Conservation (phyloP, 1,284 basidiomycete genomes). For the Lignosus rhinocerotis region DNA sequence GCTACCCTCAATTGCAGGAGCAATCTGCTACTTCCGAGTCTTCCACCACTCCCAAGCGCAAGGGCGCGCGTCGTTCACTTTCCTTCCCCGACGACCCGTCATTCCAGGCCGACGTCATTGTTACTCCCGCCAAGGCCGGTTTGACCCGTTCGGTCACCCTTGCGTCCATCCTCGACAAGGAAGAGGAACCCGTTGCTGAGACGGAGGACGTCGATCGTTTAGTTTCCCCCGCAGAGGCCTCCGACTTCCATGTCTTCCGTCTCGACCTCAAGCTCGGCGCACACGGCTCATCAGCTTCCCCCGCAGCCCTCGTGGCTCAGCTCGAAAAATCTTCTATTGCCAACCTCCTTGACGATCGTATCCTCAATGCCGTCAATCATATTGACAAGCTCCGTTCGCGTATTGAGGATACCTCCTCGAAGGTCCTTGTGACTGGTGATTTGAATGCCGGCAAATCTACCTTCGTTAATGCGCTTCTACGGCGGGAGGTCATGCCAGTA, state of each 20-base stretch:
- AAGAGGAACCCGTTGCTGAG: slow-evolving; percentile 31
- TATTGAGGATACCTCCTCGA: slow-evolving; percentile 90
- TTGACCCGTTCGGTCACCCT: slow-evolving; percentile 58
- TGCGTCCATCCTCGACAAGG: slow-evolving; percentile 49
- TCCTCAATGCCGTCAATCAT: slow-evolving; percentile 78
- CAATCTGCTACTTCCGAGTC: slow-evolving; percentile 33
- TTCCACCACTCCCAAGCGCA: slow-evolving; percentile 36
- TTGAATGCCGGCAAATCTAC: slow-evolving; percentile 99
- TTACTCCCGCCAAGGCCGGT: slow-evolving; percentile 49
- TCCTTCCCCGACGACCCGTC: slow-evolving; percentile 83
- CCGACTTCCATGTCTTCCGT: slow-evolving; percentile 84
- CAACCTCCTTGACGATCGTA: slow-evolving; percentile 86
- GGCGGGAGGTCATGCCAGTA: slow-evolving; percentile 91
- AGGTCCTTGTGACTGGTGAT: slow-evolving; percentile 99
- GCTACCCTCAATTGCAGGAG: slow-evolving; percentile 76
- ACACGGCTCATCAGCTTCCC: slow-evolving; percentile 66
- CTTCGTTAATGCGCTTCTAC: slow-evolving; percentile 92
- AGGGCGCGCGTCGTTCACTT: slow-evolving; percentile 61
- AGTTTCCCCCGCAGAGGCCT: slow-evolving; percentile 41
- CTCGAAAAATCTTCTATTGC: slow-evolving; percentile 94
- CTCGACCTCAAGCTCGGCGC: slow-evolving; percentile 92
- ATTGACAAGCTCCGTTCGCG: slow-evolving; percentile 85
- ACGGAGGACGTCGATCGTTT: slow-evolving; percentile 43
- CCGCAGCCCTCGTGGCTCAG: slow-evolving; percentile 83
- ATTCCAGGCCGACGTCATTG: slow-evolving; percentile 65